phyloP scores from a whole-genome alignment of 2,329 filamentous ascomycete genomes.

The Peltaster fructicola region DNA sequence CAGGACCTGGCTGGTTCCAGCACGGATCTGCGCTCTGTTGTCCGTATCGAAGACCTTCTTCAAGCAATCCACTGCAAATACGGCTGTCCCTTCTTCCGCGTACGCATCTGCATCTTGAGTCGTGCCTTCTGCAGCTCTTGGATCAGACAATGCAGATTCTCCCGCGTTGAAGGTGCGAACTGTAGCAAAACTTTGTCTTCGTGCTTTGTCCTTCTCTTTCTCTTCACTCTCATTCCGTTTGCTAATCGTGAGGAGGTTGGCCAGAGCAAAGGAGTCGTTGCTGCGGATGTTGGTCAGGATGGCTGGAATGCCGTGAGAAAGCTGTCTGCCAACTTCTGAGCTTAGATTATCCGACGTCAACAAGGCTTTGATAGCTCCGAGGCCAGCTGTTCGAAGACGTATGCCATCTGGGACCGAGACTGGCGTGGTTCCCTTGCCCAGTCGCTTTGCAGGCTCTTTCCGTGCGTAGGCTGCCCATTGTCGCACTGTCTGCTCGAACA shows the following conservation, averaged over 20 bases:
- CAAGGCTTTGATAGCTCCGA: conserved; percentile 58
- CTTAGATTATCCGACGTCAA: conserved; percentile 64
- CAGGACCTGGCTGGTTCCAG: conserved; percentile 56
- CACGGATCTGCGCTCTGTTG: conserved; percentile 64
- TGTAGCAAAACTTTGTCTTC: conserved; percentile 64
- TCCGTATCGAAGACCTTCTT: conserved; percentile 72
- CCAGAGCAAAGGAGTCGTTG: conserved; percentile 51
- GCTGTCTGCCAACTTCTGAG: conserved; percentile 56
- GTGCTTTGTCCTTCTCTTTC: conserved; percentile 46
- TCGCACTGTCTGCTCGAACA: conserved; percentile 67
- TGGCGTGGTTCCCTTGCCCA: conserved; percentile 14
- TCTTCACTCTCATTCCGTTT: conserved; percentile 48
- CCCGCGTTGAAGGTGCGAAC: conserved; percentile 49
- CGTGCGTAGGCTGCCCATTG: conserved; percentile 68
- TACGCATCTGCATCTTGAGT: conserved; percentile 76
- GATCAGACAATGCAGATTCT: conserved; percentile 39
- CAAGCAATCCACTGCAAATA: conserved; percentile 70
- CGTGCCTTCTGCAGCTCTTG: conserved; percentile 54
- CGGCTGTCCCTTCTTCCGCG: conserved; percentile 73
- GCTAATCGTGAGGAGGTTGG: conserved; percentile 48
- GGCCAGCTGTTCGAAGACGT: conserved; percentile 36
- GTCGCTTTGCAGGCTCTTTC: conserved; percentile 29
- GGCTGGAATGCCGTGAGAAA: conserved; percentile 64
- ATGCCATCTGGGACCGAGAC: conserved; percentile 52
- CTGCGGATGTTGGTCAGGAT: conserved; percentile 77